Percentiles rank a stretch among this genome's conserved stretches.
phyloP scores from a whole-genome alignment of 768 basidiomycete genomes.

The Mycena metata region DNA sequence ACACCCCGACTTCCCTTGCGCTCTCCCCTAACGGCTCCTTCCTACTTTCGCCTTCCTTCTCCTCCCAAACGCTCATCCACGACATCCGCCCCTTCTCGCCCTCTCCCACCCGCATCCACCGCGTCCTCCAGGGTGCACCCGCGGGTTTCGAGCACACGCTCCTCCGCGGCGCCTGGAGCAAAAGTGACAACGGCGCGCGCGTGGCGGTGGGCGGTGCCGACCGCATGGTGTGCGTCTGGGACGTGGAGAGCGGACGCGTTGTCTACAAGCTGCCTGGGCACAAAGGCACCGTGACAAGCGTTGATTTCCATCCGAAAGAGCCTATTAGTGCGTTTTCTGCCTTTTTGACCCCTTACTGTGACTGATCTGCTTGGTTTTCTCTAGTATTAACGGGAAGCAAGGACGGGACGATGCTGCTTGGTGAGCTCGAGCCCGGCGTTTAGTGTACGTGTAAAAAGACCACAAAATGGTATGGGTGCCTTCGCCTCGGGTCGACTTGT shows the following conservation, averaged over 20 bases:
- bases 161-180: conserved; percentile 89
- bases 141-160: conserved; percentile 95
- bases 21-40: conserved; percentile 91
- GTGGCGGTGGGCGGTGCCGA: conserved; percentile 94
- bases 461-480: no score
- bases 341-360: neutral
- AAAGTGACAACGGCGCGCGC: conserved; percentile 82
- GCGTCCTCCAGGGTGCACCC: conserved; percentile 84
- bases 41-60: conserved; percentile 92
- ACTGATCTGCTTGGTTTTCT: conserved; percentile 8
- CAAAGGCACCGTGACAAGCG: conserved; percentile 95
- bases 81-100: conserved; percentile 96
- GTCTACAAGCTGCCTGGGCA: conserved; percentile 96
- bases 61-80: conserved; percentile 90
- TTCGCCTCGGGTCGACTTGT: no score
- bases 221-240: conserved; percentile 89
- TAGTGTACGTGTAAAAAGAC: conserved; percentile 38
- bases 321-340: conserved; percentile 81
- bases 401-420: conserved; percentile 92
- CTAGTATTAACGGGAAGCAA: conserved; percentile 93
- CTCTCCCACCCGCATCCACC: conserved; percentile 83
- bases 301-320: conserved; percentile 96
- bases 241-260: conserved; percentile 81
- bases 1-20: conserved; percentile 94
- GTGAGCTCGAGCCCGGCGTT: conserved; percentile 84